phyloP scores from a whole-genome alignment of 1,139 yeast species.

The Sporopachydermia cereana region DNA sequence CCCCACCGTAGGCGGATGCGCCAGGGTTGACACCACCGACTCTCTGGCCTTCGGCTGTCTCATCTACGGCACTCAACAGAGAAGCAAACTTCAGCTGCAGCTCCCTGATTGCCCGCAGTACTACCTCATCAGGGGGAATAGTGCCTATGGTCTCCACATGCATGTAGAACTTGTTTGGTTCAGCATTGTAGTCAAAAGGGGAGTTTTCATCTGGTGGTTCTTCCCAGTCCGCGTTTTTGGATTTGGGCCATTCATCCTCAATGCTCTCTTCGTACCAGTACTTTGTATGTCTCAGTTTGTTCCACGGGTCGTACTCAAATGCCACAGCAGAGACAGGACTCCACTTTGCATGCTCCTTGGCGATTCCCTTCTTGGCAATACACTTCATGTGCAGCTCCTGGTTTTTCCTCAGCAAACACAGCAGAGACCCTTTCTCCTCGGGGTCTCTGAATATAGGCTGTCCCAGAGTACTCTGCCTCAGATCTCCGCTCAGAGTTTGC shows the following conservation, averaged over 20 bases:
- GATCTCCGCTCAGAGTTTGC: neutral
- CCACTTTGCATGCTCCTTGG: slow-evolving; percentile 99
- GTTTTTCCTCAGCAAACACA: slow-evolving; percentile 85
- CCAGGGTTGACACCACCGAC: slow-evolving; percentile 42
- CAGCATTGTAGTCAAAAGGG: slow-evolving; percentile 73
- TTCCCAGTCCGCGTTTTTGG: slow-evolving; percentile 88
- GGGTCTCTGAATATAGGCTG: slow-evolving; percentile 77
- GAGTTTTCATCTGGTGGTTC: slow-evolving; percentile 90
- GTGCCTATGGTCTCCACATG: slow-evolving; percentile 91
- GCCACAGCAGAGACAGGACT: slow-evolving; percentile 96
- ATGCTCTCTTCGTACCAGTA: slow-evolving; percentile 92
- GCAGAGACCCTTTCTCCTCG: slow-evolving; percentile 68
- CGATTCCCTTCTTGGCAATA: slow-evolving; percentile 95
- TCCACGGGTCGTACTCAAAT: slow-evolving; percentile 99
- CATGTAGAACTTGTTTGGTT: slow-evolving; percentile 69
- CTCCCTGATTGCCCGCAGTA: slow-evolving; percentile 69
- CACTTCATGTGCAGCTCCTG: slow-evolving; percentile 85
- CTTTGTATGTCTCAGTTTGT: slow-evolving; percentile 88
- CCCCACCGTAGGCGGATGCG: slow-evolving; percentile 38
- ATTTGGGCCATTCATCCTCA: slow-evolving; percentile 85
- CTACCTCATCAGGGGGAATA: slow-evolving; percentile 81
- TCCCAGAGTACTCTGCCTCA: slow-evolving; percentile 36
- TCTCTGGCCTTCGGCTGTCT: slow-evolving; percentile 26
- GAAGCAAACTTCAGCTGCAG: slow-evolving; percentile 87
- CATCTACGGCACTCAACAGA: slow-evolving; percentile 70